A percentile compares a stretch with the other conserved stretches of the same genome.
These are phyloP conservation scores for Stephania yunnanensis DNA, from an alignment of 164 flowering plant species.

Conservation along the genomic window DNA sequence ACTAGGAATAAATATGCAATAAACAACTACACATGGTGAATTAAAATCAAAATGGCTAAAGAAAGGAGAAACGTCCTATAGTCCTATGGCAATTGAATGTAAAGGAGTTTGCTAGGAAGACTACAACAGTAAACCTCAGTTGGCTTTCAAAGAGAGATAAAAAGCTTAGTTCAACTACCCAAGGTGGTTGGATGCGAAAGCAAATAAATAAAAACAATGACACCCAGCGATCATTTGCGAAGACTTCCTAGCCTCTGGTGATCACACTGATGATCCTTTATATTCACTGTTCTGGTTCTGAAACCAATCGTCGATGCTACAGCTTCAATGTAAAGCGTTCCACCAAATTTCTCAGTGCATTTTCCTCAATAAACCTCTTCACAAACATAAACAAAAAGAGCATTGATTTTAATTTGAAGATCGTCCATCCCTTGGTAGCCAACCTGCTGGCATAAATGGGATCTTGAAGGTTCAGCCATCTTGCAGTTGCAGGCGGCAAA, in stretches of 20 bases:
- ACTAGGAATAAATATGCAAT: background rate
- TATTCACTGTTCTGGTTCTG: background rate
- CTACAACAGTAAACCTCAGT: background rate
- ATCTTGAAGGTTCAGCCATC: background rate
- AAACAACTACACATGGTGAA: background rate
- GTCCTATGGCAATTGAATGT: background rate
- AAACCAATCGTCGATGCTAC: background rate
- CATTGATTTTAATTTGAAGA: background rate
- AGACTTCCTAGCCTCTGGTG: background rate
- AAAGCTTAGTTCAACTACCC: background rate
- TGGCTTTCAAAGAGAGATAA: background rate
- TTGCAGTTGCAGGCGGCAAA: conserved; percentile 2
- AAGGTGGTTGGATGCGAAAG: background rate
- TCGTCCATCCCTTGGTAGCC: background rate
- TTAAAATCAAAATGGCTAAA: background rate
- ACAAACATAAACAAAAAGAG: background rate
- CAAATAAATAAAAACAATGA: background rate
- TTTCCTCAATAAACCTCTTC: background rate
- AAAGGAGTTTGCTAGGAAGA: no score
- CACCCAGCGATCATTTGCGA: background rate
- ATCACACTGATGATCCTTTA: background rate
- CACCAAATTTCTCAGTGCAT: background rate
- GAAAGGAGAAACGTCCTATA: background rate
- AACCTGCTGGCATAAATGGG: background rate
- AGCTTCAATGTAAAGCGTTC: background rate